A percentile compares a stretch with the other conserved stretches of the same genome.
Conservation (phyloP, 352 stramenopile species). For the Globisporangium nunn region DNA sequence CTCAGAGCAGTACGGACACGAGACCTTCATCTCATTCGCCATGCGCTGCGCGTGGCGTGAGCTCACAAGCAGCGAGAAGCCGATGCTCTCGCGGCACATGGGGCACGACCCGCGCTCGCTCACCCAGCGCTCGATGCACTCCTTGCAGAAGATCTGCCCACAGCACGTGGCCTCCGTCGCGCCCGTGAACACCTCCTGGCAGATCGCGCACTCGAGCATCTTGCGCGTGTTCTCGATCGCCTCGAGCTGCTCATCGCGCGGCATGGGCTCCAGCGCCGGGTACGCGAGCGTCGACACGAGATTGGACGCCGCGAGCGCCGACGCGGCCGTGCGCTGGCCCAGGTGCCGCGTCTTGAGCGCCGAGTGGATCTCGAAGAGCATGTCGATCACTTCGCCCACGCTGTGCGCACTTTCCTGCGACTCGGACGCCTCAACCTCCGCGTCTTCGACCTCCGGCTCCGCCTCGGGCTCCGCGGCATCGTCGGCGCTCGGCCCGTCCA, state of each 20-base stretch:
- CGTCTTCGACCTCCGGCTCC: conserved; percentile 18
- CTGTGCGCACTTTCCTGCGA: conserved; percentile 17
- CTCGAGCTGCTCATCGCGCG: conserved; percentile 72
- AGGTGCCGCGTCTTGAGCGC: conserved; percentile 71
- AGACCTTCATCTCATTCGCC: conserved; percentile 82
- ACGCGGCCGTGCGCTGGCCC: conserved; percentile 70
- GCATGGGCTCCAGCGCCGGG: conserved; percentile 38
- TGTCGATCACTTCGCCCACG: conserved; percentile 72
- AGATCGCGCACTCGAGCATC: conserved; percentile 85
- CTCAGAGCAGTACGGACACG: conserved; percentile 53
- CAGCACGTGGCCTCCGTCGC: conserved; percentile 78
- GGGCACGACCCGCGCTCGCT: conserved; percentile 73
- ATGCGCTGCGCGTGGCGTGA: conserved; percentile 75
- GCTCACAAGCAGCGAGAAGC: conserved; percentile 52
- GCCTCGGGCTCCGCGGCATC: conserved; percentile 1
- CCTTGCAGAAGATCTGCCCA: conserved; percentile 81
- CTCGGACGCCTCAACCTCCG: conserved; percentile 19
- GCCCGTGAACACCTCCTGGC: conserved; percentile 70
- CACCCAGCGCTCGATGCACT: conserved; percentile 80
- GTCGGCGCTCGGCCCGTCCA: conserved; percentile 1
- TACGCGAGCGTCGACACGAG: conserved; percentile 66
- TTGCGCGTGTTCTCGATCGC: conserved; percentile 74
- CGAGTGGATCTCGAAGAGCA: conserved; percentile 83
- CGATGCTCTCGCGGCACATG: conserved; percentile 74
- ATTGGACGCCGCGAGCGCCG: conserved; percentile 65